Evolutionary conservation across 495 filamentous ascomycete species (phyloP), one percentile per base, ranked within the genome.

Genomic region (Monascus purpureus): DNA sequence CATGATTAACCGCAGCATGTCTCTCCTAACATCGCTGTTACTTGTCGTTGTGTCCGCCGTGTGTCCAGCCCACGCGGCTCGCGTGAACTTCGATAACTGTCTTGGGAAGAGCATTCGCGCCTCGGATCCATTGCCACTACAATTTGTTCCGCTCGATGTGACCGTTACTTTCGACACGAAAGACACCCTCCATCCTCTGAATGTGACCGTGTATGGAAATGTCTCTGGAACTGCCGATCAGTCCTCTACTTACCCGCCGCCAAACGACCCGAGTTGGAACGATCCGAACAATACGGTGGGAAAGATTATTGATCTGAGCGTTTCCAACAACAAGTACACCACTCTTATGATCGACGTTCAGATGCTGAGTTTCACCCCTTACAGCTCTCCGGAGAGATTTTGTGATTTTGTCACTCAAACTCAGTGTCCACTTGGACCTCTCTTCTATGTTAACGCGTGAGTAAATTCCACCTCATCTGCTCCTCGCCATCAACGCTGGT

Each of bases 121-220:
- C 26, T 70, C 64, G 13, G 41, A 37, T 17, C 68, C 70, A 15
- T 39, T 41, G 41, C 68, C 49, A 33, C 62, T 96, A n/a, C 92
- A 97, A 61, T 94, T 86, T 53, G 63, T 73, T 6, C 87, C 90
- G 1, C 41, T 73, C 8, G 67, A 67, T 35, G 67, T 92, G 36
- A 70, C 75, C 41, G 92, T 81, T 35, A 57, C 54, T 8, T 93
- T 92, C 58, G 67, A 85, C 41, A 57, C 70, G 14, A 49, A 56
- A 13, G 55, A 68, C 35, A 47, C 70, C 8, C 69, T 66, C 30
- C 72, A 85, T 46, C 73, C 73, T 23, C 60, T 97, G 17, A 72
- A 72, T 35, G 58, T 95, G 17, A 93, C 76, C 1, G 73, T 93
- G 13, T 95, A 83, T 58, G 87, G 87, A 14, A 94, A 95, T 53